Percentiles rank a stretch among this genome's conserved stretches.
Conservation (phyloP, 352 stramenopile species). For the Aphanomyces stellatus region DNA sequence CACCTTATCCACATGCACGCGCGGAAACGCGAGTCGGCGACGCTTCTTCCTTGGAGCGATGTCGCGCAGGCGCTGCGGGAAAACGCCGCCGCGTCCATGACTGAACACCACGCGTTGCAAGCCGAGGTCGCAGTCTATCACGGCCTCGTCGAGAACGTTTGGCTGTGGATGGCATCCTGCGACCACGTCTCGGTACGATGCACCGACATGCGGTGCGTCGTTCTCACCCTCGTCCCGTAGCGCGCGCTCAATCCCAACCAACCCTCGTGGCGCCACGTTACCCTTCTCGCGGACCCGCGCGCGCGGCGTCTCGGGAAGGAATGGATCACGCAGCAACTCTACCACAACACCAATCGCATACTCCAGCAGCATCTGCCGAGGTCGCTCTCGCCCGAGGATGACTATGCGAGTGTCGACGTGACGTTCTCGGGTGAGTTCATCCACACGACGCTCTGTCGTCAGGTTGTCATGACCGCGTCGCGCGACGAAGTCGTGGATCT, state of each 20-base stretch:
- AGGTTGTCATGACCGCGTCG: not conserved
- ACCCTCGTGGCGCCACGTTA: not conserved
- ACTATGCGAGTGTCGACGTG: not conserved
- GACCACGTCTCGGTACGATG: not conserved
- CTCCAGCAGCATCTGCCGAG: not conserved
- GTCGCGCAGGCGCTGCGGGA: not conserved
- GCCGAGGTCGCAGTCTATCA: not conserved
- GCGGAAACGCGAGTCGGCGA: not conserved
- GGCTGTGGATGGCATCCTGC: not conserved
- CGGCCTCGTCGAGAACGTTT: not conserved
- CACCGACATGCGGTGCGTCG: not conserved
- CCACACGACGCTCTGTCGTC: not conserved
- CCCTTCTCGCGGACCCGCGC: not conserved
- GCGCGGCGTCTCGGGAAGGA: not conserved
- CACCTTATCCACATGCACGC: not conserved
- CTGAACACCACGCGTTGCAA: not conserved
- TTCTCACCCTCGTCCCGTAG: not conserved
- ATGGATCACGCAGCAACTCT: slow-evolving; percentile 10
- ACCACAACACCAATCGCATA: slow-evolving; percentile 7
- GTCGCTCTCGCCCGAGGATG: not conserved
- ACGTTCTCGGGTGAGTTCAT: not conserved
- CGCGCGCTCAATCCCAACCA: not conserved
- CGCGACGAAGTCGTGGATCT: not conserved
- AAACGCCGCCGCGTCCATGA: not conserved
- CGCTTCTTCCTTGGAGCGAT: not conserved